These are phyloP conservation scores for Phylloporus sp. DNA, from an alignment of 768 basidiomycete genomes.

Conservation along the genomic window DNA sequence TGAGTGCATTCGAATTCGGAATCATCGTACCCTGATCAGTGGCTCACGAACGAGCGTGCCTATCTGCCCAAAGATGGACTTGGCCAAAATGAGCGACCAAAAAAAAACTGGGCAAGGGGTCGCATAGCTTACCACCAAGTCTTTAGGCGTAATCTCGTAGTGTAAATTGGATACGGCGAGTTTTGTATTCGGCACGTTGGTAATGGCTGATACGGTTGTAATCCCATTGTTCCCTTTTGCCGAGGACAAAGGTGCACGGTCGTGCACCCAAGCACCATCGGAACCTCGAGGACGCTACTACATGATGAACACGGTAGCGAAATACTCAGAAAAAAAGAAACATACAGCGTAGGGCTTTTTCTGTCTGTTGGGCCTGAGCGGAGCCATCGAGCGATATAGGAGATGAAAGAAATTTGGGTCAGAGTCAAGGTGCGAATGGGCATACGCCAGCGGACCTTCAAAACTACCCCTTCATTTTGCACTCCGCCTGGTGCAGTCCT, in stretches of 20 bases:
- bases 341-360: constrained; percentile 44
- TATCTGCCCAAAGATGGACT: constrained; percentile 90
- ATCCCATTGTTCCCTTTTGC: constrained; percentile 24
- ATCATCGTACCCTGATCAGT: constrained; percentile 86
- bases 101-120: background rate
- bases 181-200: constrained; percentile 43
- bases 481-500: background rate
- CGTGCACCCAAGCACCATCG: constrained; percentile 74
- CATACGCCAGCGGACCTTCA: background rate
- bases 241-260: constrained; percentile 54
- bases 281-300: constrained; percentile 54
- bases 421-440: background rate
- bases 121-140: constrained; percentile 68
- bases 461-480: background rate
- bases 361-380: constrained; percentile 29
- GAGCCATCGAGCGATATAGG: constrained; percentile 16
- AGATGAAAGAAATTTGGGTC: background rate
- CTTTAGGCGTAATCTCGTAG: constrained; percentile 87
- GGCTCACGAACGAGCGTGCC: constrained; percentile 92
- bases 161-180: constrained; percentile 85
- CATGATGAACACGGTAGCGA: constrained; percentile 5
- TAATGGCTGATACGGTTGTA: constrained; percentile 12
- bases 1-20: constrained; percentile 40
- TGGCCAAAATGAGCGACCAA: constrained; percentile 5
- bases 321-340: constrained; percentile 1